Percentiles rank a stretch among this genome's conserved stretches.
phyloP scores from a whole-genome alignment of 805 yeast genomes.

The Starmerella sirachaensis region DNA sequence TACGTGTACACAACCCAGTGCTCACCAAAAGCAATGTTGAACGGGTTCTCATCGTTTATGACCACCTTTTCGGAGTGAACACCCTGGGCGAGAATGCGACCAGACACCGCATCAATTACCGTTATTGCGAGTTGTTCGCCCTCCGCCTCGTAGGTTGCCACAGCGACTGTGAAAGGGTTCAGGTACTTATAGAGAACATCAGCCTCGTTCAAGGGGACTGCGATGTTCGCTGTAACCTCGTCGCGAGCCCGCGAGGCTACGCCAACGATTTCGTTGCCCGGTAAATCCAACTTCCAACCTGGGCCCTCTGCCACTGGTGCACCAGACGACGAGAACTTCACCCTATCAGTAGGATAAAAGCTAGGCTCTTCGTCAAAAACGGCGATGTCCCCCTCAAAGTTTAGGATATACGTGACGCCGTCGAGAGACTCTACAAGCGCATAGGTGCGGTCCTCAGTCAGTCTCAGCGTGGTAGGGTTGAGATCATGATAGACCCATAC shows the following conservation, averaged over 20 bases:
- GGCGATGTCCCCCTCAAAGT: constrained; percentile 9
- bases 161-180: constrained; percentile 52
- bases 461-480: constrained; percentile 18
- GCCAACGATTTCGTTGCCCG: constrained; percentile 29
- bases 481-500: constrained; percentile 22
- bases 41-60: constrained; percentile 32
- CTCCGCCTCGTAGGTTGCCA: constrained; percentile 34
- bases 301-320: neutral
- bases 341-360: neutral
- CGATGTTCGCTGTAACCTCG: constrained; percentile 45
- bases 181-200: constrained; percentile 72
- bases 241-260: constrained; percentile 32
- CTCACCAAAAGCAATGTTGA: constrained; percentile 59
- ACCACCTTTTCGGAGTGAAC: constrained; percentile 34
- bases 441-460: constrained; percentile 21
- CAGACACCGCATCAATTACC: constrained; percentile 58
- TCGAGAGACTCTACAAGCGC: constrained; percentile 18
- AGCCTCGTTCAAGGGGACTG: constrained; percentile 49
- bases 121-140: constrained; percentile 33
- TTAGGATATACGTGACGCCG: constrained; percentile 18
- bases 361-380: constrained; percentile 1
- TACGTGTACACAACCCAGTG: constrained; percentile 70
- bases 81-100: constrained; percentile 42
- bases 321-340: constrained; percentile 2
- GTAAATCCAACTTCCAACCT: constrained; percentile 11